These are phyloP conservation scores for Davidsoniella australis DNA, from an alignment of 2,329 filamentous ascomycete species.

Conservation along the genomic window DNA sequence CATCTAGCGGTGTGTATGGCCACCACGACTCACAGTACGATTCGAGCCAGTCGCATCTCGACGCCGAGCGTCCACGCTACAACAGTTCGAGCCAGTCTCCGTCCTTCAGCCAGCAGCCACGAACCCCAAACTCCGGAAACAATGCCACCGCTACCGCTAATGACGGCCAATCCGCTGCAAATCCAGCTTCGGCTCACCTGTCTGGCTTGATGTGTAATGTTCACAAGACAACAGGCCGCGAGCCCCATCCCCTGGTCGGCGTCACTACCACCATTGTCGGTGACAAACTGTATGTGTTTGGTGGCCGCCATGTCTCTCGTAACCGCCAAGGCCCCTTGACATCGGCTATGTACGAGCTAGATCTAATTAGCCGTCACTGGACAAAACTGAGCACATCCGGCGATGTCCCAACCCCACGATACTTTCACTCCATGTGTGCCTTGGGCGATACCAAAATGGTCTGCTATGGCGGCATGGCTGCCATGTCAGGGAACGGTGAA, in stretches of 20 bases:
- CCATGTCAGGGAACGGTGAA: constrained; percentile 26
- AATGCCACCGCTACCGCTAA: constrained; percentile 2
- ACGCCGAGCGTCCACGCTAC: constrained; percentile 37
- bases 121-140: constrained; percentile 11
- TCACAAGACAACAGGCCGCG: constrained; percentile 74
- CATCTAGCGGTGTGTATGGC: constrained; percentile 10
- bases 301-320: constrained; percentile 71
- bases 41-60: constrained; percentile 25
- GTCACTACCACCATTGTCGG: constrained; percentile 90
- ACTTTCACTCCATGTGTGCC: constrained; percentile 92
- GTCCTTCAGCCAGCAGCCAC: constrained; percentile 23
- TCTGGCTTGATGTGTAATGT: constrained; percentile 55
- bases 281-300: constrained; percentile 94
- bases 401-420: constrained; percentile 76
- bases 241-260: constrained; percentile 81
- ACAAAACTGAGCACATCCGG: constrained; percentile 71
- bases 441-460: constrained; percentile 91
- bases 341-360: constrained; percentile 81
- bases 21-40: constrained; percentile 11
- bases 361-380: constrained; percentile 85
- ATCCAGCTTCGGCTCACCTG: constrained; percentile 37
- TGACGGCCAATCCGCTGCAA: constrained; percentile 21
- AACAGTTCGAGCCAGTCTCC: constrained; percentile 39
- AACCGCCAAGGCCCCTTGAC: constrained; percentile 67
- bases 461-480: constrained; percentile 94